These are phyloP conservation scores for Thalia dealbata DNA, from an alignment of 176 grass and related monocot species.

Conservation along the genomic window DNA sequence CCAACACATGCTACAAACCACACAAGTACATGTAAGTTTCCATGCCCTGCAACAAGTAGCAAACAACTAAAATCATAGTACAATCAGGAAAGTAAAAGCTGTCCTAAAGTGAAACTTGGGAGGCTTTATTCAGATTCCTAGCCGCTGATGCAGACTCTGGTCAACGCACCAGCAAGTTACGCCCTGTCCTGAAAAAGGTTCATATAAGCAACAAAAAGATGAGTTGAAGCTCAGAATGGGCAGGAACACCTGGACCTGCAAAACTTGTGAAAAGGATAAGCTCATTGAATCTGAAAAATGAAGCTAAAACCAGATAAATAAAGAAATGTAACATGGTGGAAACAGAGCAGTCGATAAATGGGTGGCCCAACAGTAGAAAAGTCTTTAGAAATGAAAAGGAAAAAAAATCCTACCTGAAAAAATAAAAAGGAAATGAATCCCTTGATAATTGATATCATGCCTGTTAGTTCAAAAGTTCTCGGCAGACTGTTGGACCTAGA, in stretches of 20 bases:
- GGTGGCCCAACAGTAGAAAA: neutral
- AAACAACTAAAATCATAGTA: neutral
- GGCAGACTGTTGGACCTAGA: neutral
- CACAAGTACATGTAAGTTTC: no score
- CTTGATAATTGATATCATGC: neutral
- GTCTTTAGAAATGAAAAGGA: no score
- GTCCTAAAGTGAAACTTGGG: neutral
- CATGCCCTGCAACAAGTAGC: no score
- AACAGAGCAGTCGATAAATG: neutral
- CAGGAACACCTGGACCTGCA: constrained; percentile 30
- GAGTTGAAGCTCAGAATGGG: constrained; percentile 3
- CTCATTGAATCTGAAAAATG: neutral
- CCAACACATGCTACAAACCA: no score
- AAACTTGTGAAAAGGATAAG: constrained; percentile 22
- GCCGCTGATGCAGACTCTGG: neutral
- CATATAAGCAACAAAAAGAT: constrained; percentile 24
- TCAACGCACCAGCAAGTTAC: neutral
- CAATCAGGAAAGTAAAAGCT: neutral
- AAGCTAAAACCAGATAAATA: neutral
- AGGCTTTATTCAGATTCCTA: neutral
- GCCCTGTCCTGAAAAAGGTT: constrained; percentile 17
- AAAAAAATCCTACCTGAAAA: constrained; percentile 1
- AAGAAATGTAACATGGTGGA: neutral
- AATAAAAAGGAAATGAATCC: neutral
- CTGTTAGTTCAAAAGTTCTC: neutral